Percentiles rank a stretch among this genome's conserved stretches.
Conservation (phyloP, 148 eudicot species). For the Chenopodium album region DNA sequence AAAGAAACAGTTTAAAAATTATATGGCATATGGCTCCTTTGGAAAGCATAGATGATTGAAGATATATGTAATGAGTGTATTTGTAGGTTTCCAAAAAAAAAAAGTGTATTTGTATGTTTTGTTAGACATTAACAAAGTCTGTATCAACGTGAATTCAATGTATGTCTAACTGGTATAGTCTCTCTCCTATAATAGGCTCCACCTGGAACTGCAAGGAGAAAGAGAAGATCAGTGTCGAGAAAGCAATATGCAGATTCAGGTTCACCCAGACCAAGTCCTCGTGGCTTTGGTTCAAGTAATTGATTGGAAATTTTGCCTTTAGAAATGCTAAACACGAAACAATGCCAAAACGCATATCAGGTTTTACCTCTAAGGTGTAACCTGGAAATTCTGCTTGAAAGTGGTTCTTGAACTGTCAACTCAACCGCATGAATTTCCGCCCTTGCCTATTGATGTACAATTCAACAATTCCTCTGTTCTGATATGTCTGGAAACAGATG, state of each 20-base stretch:
- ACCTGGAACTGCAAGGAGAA: slow-evolving; percentile 85
- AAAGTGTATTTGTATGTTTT: background rate
- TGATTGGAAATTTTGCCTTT: slow-evolving; percentile 25
- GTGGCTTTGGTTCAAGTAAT: slow-evolving; percentile 77
- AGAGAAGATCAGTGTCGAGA: slow-evolving; percentile 61
- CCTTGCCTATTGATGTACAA: background rate
- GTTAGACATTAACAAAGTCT: no score
- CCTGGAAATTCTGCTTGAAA: background rate
- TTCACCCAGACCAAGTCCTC: slow-evolving; percentile 64
- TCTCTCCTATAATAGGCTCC: slow-evolving; percentile 59
- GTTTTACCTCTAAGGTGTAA: background rate
- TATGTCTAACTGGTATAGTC: background rate
- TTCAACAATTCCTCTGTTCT: background rate
- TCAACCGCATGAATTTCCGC: background rate
- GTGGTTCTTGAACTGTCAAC: background rate
- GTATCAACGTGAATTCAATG: no score
- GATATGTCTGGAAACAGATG: background rate
- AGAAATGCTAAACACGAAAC: background rate
- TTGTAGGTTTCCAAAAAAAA: no score
- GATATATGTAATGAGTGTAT: background rate
- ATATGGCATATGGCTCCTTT: background rate
- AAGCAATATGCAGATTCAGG: slow-evolving; percentile 62
- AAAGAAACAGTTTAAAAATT: background rate
- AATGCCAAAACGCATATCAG: background rate
- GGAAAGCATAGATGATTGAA: background rate